Base-by-base conservation (phyloP, 768 basidiomycete species). In the Krasilnikovozyma curviuscula region DNA sequence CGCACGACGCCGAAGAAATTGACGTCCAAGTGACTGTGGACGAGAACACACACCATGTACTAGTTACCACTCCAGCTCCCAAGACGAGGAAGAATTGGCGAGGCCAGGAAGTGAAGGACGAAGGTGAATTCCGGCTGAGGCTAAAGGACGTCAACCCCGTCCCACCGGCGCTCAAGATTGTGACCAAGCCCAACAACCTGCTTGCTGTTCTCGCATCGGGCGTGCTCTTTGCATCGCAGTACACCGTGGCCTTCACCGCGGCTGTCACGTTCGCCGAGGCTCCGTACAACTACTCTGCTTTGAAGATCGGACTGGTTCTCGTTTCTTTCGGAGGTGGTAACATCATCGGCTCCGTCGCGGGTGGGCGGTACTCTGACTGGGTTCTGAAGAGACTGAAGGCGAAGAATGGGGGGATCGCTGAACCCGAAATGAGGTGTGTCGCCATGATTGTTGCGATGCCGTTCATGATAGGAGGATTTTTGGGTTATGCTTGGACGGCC, bases 401-500 rank as follows among this genome's bases (percentile, higher is more conserved):
- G 51, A 53, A 60, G 38, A 72, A 73, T 48, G 69, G 67, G 3
- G 76, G 73, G 2, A 56, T 64, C 16, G 64, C 66, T 44, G 69
- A 72, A 49, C 76, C 84, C 2, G 84, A 86, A 42, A 46, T 41
- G 37, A 32, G 38, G 5, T 32, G 38, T 7, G 42, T 29, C 18
- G 19, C 45, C 14, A 39, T 46, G 28, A 46, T 42, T 18, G 32
- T 53, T 14, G 75, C 73, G 10, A 70, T 83, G 61, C 57, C 73
- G 13, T 55, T 79, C 48, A 65, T 73, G 42, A 78, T 85, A 7
- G 70, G 70, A 0, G 71, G 71, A 13, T 70, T 79, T 30, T 53
- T 81, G 31, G 76, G 70, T 0, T 82, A 81, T 58, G 85, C 73
- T 3, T 89, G 84, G 86, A 69, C 78, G 5, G 74, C 71, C 40